Evolutionary conservation across 179 eudicot species (phyloP).

Genomic region (Silene coronaria): DNA sequence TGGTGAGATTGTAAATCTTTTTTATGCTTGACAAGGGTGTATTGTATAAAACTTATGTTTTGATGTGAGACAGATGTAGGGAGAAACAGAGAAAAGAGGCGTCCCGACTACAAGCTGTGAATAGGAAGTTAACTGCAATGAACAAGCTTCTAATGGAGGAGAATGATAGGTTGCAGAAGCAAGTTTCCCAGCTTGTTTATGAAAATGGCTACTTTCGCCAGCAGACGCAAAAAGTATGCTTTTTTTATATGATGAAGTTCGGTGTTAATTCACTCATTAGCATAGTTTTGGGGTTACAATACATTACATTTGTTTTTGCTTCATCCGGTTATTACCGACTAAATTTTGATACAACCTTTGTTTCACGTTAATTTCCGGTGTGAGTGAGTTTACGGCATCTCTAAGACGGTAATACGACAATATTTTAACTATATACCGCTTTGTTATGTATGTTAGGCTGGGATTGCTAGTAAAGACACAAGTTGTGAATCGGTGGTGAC

Average conservation of each 20-base stretch:
- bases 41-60: not conserved
- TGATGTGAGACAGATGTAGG: conserved; percentile 55
- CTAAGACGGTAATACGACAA: not conserved
- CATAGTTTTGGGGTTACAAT: not conserved
- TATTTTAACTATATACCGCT: not conserved
- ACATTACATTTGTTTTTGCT: not conserved
- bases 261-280: not conserved
- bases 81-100: conserved; percentile 92
- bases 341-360: not conserved
- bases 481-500: conserved; percentile 97
- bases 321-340: not conserved
- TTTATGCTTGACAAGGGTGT: not conserved
- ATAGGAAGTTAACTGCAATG: conserved; percentile 84
- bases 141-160: conserved; percentile 92
- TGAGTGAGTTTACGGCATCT: not conserved
- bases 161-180: conserved; percentile 86
- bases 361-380: not conserved
- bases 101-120: conserved; percentile 79
- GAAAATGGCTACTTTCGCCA: conserved; percentile 82
- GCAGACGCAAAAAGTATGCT: conserved; percentile 62
- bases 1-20: not conserved
- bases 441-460: conserved; percentile 36
- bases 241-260: not conserved
- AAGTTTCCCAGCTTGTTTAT: conserved; percentile 80
- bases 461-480: conserved; percentile 64